Percentiles rank a stretch among this genome's conserved stretches.
phyloP scores from a whole-genome alignment of 305 asterid genomes.

The Fraxinus latifolia region DNA sequence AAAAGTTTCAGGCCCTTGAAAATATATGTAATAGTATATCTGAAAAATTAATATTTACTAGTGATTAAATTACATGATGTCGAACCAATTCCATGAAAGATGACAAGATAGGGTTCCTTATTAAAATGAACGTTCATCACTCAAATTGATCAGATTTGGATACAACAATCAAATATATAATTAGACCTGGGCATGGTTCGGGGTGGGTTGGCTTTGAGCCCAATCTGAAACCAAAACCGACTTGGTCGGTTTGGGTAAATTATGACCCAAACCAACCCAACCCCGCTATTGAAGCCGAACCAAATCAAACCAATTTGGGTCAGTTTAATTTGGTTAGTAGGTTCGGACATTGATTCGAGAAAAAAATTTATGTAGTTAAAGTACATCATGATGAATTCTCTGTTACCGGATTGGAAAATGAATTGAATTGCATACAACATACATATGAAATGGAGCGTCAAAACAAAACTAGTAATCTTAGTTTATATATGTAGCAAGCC shows the following conservation, averaged over 20 bases:
- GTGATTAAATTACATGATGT: background rate
- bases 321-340: too few species aligned
- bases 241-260: too few species aligned
- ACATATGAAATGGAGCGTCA: background rate
- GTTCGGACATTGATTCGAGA: too few species aligned
- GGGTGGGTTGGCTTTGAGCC: background rate
- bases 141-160: background rate
- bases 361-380: background rate
- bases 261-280: background rate
- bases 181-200: background rate
- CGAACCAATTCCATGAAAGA: background rate
- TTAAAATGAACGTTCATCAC: background rate
- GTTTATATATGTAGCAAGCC: background rate
- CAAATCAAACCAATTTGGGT: background rate
- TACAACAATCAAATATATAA: background rate
- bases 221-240: background rate
- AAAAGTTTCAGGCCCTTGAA: background rate
- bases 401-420: background rate
- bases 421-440: background rate
- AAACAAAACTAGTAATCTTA: background rate
- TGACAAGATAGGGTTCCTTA: background rate
- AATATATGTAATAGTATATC: background rate
- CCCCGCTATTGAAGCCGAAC: background rate
- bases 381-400: background rate
- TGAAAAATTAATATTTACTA: background rate